These are phyloP conservation scores for Oenanthe javanica DNA, from an alignment of 140 eudicot genomes.

Conservation along the genomic window DNA sequence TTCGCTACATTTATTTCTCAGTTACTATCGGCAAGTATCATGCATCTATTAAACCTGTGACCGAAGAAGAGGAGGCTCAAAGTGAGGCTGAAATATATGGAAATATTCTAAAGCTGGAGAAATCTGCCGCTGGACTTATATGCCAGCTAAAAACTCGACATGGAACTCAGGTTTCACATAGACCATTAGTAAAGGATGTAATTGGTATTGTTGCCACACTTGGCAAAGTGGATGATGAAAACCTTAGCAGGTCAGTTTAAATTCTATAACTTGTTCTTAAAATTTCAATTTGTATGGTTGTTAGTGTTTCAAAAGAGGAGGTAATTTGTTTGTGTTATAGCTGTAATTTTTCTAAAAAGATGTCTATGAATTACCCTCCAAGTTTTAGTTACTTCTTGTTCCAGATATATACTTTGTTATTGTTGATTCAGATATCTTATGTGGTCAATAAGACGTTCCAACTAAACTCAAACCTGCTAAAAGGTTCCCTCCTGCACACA, in stretches of 20 bases:
- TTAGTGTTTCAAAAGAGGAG: neutral
- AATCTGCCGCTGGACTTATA: slow-evolving; percentile 70
- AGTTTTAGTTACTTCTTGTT: neutral
- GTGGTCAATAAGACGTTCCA: neutral
- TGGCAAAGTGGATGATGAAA: slow-evolving; percentile 70
- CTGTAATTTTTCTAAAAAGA: neutral
- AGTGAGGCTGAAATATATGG: slow-evolving; percentile 53
- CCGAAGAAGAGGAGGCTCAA: slow-evolving; percentile 34
- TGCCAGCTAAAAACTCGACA: slow-evolving; percentile 40
- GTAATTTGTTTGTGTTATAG: neutral
- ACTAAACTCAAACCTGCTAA: neutral
- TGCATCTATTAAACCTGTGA: slow-evolving; percentile 32
- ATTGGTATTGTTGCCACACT: slow-evolving; percentile 82
- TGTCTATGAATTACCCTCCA: neutral
- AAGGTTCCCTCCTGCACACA: neutral
- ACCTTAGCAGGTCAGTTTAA: slow-evolving; percentile 63
- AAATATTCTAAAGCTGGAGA: slow-evolving; percentile 48
- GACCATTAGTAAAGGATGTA: slow-evolving; percentile 47
- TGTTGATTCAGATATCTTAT: neutral
- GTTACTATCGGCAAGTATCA: slow-evolving; percentile 66
- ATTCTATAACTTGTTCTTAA: neutral
- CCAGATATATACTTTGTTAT: neutral
- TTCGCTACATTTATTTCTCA: slow-evolving; percentile 14
- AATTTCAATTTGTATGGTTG: neutral
- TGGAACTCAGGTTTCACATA: slow-evolving; percentile 34